These are phyloP conservation scores for Polygonum aviculare DNA, from an alignment of 148 eudicot species.

Conservation along the genomic window DNA sequence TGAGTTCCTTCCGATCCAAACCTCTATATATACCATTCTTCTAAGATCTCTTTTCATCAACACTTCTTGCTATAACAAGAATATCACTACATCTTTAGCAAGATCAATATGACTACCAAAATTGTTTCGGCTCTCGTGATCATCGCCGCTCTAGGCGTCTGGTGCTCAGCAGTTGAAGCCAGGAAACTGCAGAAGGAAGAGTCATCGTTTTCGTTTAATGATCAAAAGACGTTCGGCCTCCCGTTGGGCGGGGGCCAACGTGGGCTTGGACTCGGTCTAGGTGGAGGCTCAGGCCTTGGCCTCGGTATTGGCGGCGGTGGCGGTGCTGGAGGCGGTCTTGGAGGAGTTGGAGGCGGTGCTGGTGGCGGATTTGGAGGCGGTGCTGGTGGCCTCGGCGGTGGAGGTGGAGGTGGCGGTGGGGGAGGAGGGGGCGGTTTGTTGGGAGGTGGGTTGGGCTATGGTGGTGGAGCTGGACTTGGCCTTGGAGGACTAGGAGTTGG, in stretches of 20 bases:
- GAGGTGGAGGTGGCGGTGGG: constrained; percentile 15
- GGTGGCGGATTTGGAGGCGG: constrained; percentile 9
- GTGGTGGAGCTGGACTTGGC: constrained; percentile 19
- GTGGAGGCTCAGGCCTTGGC: constrained; percentile 7
- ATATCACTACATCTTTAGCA: neutral
- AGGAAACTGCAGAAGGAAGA: neutral
- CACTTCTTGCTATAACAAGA: neutral
- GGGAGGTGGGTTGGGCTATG: constrained; percentile 13
- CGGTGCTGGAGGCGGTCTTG: neutral
- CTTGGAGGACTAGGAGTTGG: constrained; percentile 11
- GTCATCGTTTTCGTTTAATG: neutral
- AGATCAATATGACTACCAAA: neutral
- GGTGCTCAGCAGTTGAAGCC: neutral
- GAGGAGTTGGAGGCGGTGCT: constrained; percentile 8
- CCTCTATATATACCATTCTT: neutral
- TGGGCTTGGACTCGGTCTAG: constrained; percentile 1
- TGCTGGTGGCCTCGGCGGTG: constrained; percentile 8
- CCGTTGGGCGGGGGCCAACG: neutral
- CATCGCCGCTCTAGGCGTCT: neutral
- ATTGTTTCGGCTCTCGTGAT: neutral
- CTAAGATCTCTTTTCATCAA: neutral
- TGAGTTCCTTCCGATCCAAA: neutral
- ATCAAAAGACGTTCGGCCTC: constrained; percentile 7
- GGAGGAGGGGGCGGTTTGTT: constrained; percentile 12
- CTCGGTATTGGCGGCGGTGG: neutral